These are phyloP conservation scores for Liquidambar formosana DNA, from an alignment of 164 flowering plant species.

Conservation along the genomic window DNA sequence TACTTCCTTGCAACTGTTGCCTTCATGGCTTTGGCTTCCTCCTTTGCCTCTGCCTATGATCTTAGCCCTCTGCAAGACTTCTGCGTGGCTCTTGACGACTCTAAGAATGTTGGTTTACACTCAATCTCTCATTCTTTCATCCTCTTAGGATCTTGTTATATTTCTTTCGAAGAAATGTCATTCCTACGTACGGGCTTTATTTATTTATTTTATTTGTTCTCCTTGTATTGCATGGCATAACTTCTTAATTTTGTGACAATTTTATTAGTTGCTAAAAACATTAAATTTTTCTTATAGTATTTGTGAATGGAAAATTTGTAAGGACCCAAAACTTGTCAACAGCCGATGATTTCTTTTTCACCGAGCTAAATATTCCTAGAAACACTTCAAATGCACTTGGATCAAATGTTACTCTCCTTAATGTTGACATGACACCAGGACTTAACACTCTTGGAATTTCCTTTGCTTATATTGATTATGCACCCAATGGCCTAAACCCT, in stretches of 20 bases:
- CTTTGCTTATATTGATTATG: conserved; percentile 9
- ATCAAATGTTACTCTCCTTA: conserved; percentile 1
- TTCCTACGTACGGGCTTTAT: too few relatives aligned
- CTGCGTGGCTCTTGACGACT: conserved; percentile 13
- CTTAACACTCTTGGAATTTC: conserved; percentile 18
- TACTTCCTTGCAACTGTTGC: not conserved
- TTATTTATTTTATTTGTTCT: too few relatives aligned
- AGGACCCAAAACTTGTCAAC: conserved; percentile 9
- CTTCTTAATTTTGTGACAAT: too few relatives aligned
- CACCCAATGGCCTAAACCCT: conserved; percentile 14
- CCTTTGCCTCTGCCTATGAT: conserved; percentile 8
- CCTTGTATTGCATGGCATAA: too few relatives aligned
- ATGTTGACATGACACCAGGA: conserved; percentile 10
- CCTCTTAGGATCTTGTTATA: not conserved
- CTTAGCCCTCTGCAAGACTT: conserved; percentile 22
- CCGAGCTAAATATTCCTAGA: conserved; percentile 8
- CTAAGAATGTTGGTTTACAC: not conserved
- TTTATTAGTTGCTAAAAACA: too few relatives aligned
- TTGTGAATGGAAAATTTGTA: conserved; percentile 25
- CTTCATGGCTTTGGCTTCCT: conserved; percentile 11
- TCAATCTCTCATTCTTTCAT: not conserved
- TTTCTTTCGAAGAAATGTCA: too few relatives aligned
- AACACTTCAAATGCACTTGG: conserved; percentile 15
- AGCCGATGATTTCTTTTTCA: conserved; percentile 15
- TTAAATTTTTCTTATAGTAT: conserved; percentile 5